phyloP scores from a whole-genome alignment of 2,329 filamentous ascomycete genomes.

The Talaromyces sp. region DNA sequence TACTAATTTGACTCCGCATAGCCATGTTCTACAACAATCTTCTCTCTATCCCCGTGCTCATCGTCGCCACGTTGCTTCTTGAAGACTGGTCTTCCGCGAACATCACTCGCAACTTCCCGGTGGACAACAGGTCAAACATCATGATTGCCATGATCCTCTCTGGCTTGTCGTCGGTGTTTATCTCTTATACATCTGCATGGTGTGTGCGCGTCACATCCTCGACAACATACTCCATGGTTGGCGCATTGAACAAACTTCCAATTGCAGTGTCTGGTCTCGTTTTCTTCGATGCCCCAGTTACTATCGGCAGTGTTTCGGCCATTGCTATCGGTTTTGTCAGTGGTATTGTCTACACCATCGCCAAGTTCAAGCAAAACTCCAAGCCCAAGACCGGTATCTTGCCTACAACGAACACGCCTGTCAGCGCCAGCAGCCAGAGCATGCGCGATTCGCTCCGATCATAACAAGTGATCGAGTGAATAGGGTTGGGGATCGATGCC shows the following conservation, averaged over 20 bases:
- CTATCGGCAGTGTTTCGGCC: conserved; percentile 83
- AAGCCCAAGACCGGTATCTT: conserved; percentile 61
- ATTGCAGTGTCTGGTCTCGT: conserved; percentile 87
- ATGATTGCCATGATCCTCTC: conserved; percentile 90
- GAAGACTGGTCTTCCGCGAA: conserved; percentile 93
- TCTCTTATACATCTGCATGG: conserved; percentile 99
- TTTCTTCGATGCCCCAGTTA: conserved; percentile 93
- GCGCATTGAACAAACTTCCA: conserved; percentile 94
- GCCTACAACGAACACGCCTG: conserved; percentile 57
- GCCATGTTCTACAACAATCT: conserved; percentile 99
- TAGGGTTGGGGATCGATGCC: neutral
- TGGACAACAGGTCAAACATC: conserved; percentile 70
- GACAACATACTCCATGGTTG: conserved; percentile 98
- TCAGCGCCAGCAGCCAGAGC: conserved; percentile 89
- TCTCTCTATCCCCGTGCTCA: conserved; percentile 85
- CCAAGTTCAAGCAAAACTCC: conserved; percentile 74
- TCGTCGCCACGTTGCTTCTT: conserved; percentile 71
- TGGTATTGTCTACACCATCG: conserved; percentile 82
- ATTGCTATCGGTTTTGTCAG: conserved; percentile 88
- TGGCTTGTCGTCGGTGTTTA: conserved; percentile 88
- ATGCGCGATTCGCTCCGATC: conserved; percentile 78
- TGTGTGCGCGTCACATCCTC: conserved; percentile 96
- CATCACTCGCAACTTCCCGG: conserved; percentile 79
- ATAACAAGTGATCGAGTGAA: conserved; percentile 24
- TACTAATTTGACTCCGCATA: conserved; percentile 34